These are phyloP conservation scores for Geotrichum restrictum DNA, from an alignment of 1,139 yeast species.

Conservation along the genomic window DNA sequence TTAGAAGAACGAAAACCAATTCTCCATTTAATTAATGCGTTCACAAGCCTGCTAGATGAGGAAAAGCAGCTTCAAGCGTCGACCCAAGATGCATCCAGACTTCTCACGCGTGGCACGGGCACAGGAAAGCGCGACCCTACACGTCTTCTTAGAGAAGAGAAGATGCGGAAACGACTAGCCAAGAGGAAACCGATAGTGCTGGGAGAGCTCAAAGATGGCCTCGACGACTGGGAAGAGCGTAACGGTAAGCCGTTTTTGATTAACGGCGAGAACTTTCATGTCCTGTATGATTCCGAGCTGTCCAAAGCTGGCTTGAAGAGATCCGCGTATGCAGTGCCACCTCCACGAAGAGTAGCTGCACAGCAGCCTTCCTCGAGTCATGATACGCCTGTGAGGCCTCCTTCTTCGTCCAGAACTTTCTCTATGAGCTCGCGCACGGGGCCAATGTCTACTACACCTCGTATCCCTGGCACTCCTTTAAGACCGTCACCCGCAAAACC, in stretches of 20 bases:
- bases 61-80: conserved; percentile 62
- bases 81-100: conserved; percentile 74
- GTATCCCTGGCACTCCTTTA: not conserved
- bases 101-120: conserved; percentile 63
- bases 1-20: conserved; percentile 52
- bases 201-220: conserved; percentile 47
- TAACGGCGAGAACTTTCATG: conserved; percentile 12
- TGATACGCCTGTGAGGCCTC: not conserved
- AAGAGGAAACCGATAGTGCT: conserved; percentile 65
- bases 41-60: conserved; percentile 56
- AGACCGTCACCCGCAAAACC: too few relatives aligned
- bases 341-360: not conserved
- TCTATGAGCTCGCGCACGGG: not conserved
- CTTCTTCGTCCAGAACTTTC: not conserved
- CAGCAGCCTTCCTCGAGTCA: not conserved
- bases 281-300: conserved; percentile 11
- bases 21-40: conserved; percentile 51
- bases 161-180: conserved; percentile 60
- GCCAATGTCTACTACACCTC: not conserved
- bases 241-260: conserved; percentile 13
- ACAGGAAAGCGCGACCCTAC: conserved; percentile 52
- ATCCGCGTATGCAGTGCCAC: conserved; percentile 13
- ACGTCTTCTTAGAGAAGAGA: conserved; percentile 75
- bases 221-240: conserved; percentile 47
- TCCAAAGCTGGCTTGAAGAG: conserved; percentile 14